phyloP scores from a whole-genome alignment of 352 stramenopile species.

The Phytophthora constricta region DNA sequence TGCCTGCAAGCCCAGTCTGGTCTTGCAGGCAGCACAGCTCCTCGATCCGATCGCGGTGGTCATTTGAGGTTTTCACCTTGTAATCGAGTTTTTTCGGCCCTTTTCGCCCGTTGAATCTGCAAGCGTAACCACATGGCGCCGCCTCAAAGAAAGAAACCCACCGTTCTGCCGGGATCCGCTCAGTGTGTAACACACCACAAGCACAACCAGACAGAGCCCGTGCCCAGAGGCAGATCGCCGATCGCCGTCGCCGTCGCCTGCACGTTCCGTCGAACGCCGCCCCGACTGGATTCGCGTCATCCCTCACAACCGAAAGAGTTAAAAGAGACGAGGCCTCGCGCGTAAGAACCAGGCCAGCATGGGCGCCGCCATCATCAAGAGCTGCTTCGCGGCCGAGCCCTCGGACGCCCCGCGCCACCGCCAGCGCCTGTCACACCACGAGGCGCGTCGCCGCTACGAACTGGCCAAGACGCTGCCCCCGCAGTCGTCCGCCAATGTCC shows the following conservation, averaged over 20 bases:
- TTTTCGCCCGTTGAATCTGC: no score
- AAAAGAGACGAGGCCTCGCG: not conserved
- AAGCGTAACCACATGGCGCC: conserved; percentile 3
- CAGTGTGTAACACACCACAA: not conserved
- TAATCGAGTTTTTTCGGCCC: no score
- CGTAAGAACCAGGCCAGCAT: conserved; percentile 20
- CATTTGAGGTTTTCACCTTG: no score
- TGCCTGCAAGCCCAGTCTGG: no score
- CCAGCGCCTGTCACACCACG: conserved; percentile 21
- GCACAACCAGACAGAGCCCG: no score
- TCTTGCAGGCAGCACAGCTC: no score
- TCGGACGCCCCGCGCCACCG: conserved; percentile 19
- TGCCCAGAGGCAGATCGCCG: no score
- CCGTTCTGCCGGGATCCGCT: not conserved
- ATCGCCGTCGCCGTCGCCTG: no score
- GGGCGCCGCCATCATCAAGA: conserved; percentile 53
- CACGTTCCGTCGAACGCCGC: no score
- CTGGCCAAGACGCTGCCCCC: conserved; percentile 30
- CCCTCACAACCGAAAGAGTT: not conserved
- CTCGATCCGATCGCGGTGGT: no score
- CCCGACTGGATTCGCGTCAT: not conserved
- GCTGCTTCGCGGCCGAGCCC: conserved; percentile 39
- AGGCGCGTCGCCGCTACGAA: conserved; percentile 34
- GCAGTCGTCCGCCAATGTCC: no score
- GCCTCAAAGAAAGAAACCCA: no score